Percentiles rank a stretch among this genome's conserved stretches.
Conservation (phyloP, 163 green algal species). For the Dunaliella salina region DNA sequence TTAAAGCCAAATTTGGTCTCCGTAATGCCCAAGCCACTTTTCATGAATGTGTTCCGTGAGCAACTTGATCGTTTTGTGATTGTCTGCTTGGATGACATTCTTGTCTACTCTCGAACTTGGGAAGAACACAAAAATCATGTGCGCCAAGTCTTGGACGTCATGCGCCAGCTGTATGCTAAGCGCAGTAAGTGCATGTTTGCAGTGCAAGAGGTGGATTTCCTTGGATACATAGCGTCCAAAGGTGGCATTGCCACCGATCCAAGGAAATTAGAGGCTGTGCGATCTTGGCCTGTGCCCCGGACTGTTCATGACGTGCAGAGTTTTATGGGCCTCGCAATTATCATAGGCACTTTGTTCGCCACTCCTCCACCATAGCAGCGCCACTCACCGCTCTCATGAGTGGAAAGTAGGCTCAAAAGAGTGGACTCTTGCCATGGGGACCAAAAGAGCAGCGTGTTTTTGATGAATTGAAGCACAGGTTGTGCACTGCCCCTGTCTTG, state of each 20-base stretch:
- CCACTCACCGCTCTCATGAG: constrained; percentile 13
- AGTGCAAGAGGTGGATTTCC: constrained; percentile 28
- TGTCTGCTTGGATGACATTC: constrained; percentile 67
- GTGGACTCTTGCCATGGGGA: background rate
- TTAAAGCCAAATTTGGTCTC: too few relatives aligned
- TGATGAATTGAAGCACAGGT: constrained; percentile 19
- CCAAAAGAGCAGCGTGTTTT: constrained; percentile 23
- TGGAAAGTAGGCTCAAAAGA: background rate
- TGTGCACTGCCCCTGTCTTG: constrained; percentile 37
- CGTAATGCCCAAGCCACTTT: constrained; percentile 50
- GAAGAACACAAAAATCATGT: constrained; percentile 54
- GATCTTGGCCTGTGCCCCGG: constrained; percentile 28
- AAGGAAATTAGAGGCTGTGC: constrained; percentile 34
- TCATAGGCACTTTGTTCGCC: constrained; percentile 29
- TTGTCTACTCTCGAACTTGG: constrained; percentile 35
- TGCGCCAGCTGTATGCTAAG: constrained; percentile 43
- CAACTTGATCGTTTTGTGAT: constrained; percentile 6
- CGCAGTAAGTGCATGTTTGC: constrained; percentile 40
- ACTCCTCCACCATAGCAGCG: constrained; percentile 17
- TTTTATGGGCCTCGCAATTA: constrained; percentile 44
- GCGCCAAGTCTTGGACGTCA: constrained; percentile 27
- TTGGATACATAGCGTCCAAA: constrained; percentile 37
- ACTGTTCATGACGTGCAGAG: constrained; percentile 24
- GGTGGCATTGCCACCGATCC: constrained; percentile 30
- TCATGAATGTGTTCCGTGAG: constrained; percentile 32